Base-by-base conservation (phyloP, 169 alveolate genomes). In the Theileria orientalis region DNA sequence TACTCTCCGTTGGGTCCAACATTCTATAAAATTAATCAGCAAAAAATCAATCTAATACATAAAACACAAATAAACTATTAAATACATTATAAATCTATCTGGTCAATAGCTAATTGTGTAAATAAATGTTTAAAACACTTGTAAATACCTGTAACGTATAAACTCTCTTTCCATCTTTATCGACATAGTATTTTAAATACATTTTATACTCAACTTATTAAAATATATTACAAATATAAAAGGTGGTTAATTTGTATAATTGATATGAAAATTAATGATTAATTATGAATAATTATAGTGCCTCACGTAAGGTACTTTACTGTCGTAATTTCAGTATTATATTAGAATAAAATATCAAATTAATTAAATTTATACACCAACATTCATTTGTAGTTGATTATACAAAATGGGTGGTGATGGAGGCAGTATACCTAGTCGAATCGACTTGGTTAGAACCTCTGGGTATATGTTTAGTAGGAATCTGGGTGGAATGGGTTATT, bases 401-500 rank as follows among this genome's bases (percentile, higher is more conserved):
- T 11, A 64, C 9, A 71, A 41, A 21, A 92, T 92, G 96, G 96
- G 96, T 35, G 96, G 96, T 54, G 96, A 92, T 60, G 96, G 96
- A 25, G 96, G 96, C 46, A 84, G 94, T 41, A 88, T 92, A 42
- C 94, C 96, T 14, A 78, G 87, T 30, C 85, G 96, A 66, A 87
- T 83, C 29, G 96, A 92, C 71, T 37, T 92, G 72, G 96, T 92
- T 27, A 73, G 91, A 46, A 92, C 96, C 21, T 74, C 84, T 47
- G 96, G 96, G 8, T 92, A 76, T 63, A 76, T 69, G 61, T 92
- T 90, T 66, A 71, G 73, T 49, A 56, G 96, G 54, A 92, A 92
- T 63, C 74, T 92, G 37, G 96, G 96, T 23, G 96, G 96, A n/a
- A 92, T 92, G 96, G 96, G 96, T 11, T 92, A 92, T 64, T 68